Evolutionary conservation across 768 basidiomycete species (phyloP).

Genomic region (Rhodotorula babjevae): DNA sequence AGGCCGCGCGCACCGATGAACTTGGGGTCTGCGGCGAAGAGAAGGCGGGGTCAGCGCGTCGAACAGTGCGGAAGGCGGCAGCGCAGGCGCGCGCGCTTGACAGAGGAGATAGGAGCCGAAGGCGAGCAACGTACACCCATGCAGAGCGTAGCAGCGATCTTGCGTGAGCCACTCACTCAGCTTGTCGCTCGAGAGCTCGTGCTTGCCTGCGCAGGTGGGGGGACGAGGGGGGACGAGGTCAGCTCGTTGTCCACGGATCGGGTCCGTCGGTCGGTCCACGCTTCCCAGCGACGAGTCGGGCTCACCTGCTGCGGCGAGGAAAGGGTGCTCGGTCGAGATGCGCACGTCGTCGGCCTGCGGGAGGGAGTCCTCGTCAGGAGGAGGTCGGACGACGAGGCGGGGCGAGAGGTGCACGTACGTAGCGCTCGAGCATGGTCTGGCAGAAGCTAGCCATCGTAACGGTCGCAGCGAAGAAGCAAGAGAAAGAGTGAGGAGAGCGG

Average conservation of each 20-base stretch:
- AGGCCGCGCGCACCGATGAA: slow-evolving; percentile 57
- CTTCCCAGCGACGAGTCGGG: slow-evolving; percentile 50
- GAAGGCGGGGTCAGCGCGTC: too few relatives aligned
- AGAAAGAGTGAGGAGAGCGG: not conserved
- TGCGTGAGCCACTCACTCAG: slow-evolving; percentile 66
- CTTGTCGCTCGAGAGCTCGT: slow-evolving; percentile 52
- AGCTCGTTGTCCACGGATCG: too few relatives aligned
- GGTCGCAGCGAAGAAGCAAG: too few relatives aligned
- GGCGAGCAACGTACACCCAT: slow-evolving; percentile 51
- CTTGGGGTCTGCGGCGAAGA: slow-evolving; percentile 51
- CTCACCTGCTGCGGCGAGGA: slow-evolving; percentile 59
- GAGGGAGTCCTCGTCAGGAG: not conserved
- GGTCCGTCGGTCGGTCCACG: too few relatives aligned
- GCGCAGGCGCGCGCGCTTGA: too few relatives aligned
- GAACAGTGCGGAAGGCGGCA: not conserved
- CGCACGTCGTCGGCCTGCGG: slow-evolving; percentile 23
- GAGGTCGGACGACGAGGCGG: not conserved
- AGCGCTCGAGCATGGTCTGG: slow-evolving; percentile 23
- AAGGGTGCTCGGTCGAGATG: slow-evolving; percentile 57
- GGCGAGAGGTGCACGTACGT: not conserved
- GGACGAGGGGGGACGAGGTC: too few relatives aligned
- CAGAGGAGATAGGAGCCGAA: too few relatives aligned
- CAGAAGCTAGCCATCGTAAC: not conserved
- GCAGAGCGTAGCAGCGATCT: slow-evolving; percentile 68
- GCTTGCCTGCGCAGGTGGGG: slow-evolving; percentile 51